Evolutionary conservation across 2,329 filamentous ascomycete species (phyloP).

Genomic region (Phaeophleospora eucalypticola): DNA sequence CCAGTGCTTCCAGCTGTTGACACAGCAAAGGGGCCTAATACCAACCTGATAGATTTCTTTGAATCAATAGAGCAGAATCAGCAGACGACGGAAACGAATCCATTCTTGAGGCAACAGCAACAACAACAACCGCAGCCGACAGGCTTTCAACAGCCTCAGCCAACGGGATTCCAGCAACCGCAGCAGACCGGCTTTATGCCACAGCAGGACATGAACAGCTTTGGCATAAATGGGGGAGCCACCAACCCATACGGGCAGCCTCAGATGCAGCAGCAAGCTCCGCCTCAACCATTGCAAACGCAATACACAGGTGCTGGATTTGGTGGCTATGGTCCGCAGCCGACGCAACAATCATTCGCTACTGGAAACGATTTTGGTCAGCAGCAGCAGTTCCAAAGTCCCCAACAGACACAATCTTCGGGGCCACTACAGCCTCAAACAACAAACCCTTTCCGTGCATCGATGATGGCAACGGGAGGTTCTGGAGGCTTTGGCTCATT

Average conservation of each 20-base stretch:
- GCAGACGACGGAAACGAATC: slow-evolving; percentile 50
- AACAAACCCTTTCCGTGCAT: slow-evolving; percentile 93
- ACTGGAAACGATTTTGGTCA: slow-evolving; percentile 23
- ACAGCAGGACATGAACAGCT: slow-evolving; percentile 27
- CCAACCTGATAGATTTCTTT: slow-evolving; percentile 90
- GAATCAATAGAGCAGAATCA: slow-evolving; percentile 89
- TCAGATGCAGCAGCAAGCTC: slow-evolving; percentile 20
- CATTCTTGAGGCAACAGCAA: slow-evolving; percentile 22
- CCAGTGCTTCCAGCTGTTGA: slow-evolving; percentile 17
- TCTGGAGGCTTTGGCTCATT: slow-evolving; percentile 10
- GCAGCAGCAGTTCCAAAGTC: slow-evolving; percentile 24
- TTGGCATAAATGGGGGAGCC: slow-evolving; percentile 8
- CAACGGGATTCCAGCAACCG: slow-evolving; percentile 27
- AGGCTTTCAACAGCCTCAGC: slow-evolving; percentile 22
- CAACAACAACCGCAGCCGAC: slow-evolving; percentile 29
- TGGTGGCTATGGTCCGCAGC: slow-evolving; percentile 70
- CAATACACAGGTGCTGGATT: slow-evolving; percentile 74
- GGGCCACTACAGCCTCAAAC: slow-evolving; percentile 45
- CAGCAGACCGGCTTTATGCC: slow-evolving; percentile 20
- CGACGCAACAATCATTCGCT: slow-evolving; percentile 48
- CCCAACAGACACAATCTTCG: slow-evolving; percentile 33
- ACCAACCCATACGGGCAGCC: slow-evolving; percentile 39
- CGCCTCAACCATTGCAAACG: slow-evolving; percentile 52
- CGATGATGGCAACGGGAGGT: slow-evolving; percentile 60
- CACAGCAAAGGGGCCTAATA: slow-evolving; percentile 58